A percentile compares a stretch with the other conserved stretches of the same genome.
Evolutionary conservation across 345 rosid species (phyloP).

Genomic region (Pseudoturritis turrita): DNA sequence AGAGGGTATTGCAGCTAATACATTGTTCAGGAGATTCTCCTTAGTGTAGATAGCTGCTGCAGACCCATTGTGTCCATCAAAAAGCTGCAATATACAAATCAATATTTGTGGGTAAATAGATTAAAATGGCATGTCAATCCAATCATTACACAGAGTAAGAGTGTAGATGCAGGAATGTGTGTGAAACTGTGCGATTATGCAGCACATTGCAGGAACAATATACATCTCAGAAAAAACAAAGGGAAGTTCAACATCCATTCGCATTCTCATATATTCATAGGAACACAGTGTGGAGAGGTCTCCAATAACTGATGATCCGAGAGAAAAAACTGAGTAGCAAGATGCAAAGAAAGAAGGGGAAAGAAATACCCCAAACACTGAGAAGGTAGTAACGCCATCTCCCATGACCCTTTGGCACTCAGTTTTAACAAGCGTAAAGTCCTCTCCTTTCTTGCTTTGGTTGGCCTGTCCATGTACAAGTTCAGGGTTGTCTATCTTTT

Average conservation of each 20-base stretch:
- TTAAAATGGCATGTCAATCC: neutral
- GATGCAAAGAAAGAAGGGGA: neutral
- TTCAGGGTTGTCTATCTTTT: slow-evolving; percentile 77
- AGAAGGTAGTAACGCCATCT: slow-evolving; percentile 75
- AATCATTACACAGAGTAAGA: neutral
- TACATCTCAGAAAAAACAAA: neutral
- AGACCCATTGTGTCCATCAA: slow-evolving; percentile 99
- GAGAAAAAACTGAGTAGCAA: neutral
- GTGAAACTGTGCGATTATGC: neutral
- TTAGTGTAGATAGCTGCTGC: slow-evolving; percentile 93
- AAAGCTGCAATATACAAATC: slow-evolving; percentile 52
- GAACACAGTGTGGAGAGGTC: neutral
- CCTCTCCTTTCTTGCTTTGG: slow-evolving; percentile 99
- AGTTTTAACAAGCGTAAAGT: slow-evolving; percentile 65
- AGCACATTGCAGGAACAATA: neutral
- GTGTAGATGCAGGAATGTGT: neutral
- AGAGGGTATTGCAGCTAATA: slow-evolving; percentile 73
- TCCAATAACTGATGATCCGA: neutral
- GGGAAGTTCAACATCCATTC: neutral
- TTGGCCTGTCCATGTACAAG: slow-evolving; percentile 71
- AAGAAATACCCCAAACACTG: slow-evolving; percentile 73
- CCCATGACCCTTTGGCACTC: slow-evolving; percentile 79
- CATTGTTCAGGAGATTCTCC: slow-evolving; percentile 84
- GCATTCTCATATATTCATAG: neutral
- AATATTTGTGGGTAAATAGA: neutral